Base-by-base conservation (phyloP, 2,329 filamentous ascomycete genomes). In the Davidsoniella australis region DNA sequence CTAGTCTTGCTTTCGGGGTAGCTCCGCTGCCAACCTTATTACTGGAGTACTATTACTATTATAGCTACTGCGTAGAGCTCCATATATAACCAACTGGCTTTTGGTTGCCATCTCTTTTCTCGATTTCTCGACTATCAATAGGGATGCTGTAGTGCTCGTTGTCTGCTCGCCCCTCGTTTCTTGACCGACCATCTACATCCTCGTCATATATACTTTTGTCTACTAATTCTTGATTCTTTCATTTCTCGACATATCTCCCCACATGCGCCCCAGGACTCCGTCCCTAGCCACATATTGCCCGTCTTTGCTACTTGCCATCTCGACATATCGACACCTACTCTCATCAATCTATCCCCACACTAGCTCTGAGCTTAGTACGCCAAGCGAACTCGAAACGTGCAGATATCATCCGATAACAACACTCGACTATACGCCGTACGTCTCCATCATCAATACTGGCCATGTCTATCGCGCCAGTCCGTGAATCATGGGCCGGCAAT, bases 401-500 rank as follows among this genome's bases (percentile, higher is more conserved):
- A 12, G 10, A 24, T 26, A 29, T 29, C 42, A 29, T 26, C 42
- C 26, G 20, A 26, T 18, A 4, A 8, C 2, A 14, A 26, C 26
- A n/a, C 18, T 26, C 14, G 20, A 24, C n/a, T 45, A 26, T 14
- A 16, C 18, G 17, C 17, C 3, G n/a, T 16, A 7, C 4, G 8
- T 8, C 39, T 18, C 26, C 37, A 45, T 33, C 29, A 33, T 33
- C 29, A 33, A 33, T 12, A 33, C 29, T 12, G 29, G 29, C 46
- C 45, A 55, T 55, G 54, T 52, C 54, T 44, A 45, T 47, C 29
- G 52, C 49, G 40, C 49, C 50, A 18, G 41, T 49, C 37, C 50
- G 50, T 26, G 41, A 52, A 20, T 49, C 50, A 29, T 49, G 46
- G 50, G 43, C 47, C 37, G 47, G 23, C 23, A 52, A 41, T 29